A percentile compares a stretch with the other conserved stretches of the same genome.
phyloP scores from a whole-genome alignment of 345 rosid species.

The Lepidium africanum region DNA sequence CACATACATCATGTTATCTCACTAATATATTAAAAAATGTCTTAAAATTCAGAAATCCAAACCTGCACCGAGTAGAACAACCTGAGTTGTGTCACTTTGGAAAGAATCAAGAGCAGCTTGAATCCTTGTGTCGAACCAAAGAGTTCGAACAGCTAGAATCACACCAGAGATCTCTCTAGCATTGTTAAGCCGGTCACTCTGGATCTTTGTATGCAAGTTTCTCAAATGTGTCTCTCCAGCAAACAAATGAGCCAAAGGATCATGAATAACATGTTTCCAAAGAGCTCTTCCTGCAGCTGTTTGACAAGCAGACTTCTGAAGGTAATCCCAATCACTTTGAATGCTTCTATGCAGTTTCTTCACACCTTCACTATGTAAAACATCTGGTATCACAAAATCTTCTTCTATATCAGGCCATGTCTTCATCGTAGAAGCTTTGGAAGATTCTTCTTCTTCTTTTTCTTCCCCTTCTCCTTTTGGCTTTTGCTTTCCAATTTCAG shows the following conservation, averaged over 20 bases:
- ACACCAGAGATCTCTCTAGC: conserved; percentile 79
- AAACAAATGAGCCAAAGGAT: conserved; percentile 72
- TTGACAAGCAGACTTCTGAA: conserved; percentile 71
- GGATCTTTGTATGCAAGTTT: conserved; percentile 65
- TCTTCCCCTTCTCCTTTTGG: not conserved
- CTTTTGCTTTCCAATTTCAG: conserved; percentile 33
- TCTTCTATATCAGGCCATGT: conserved; percentile 47
- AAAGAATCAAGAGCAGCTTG: conserved; percentile 67
- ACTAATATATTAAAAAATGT: not conserved
- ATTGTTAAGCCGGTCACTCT: conserved; percentile 55
- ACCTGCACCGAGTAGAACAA: conserved; percentile 97
- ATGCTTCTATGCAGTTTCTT: conserved; percentile 54
- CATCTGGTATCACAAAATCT: conserved; percentile 35
- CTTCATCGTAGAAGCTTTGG: conserved; percentile 6
- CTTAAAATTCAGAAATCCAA: not conserved
- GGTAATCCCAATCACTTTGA: conserved; percentile 59
- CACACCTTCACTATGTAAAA: conserved; percentile 35
- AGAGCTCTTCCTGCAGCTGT: conserved; percentile 91
- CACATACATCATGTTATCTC: not conserved
- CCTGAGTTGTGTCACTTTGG: conserved; percentile 42
- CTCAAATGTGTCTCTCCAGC: conserved; percentile 79
- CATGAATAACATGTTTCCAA: conserved; percentile 74
- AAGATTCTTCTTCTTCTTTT: conserved; percentile 5
- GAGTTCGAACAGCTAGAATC: conserved; percentile 76
- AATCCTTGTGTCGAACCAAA: conserved; percentile 80